phyloP scores from a whole-genome alignment of 1,284 basidiomycete genomes.

The Tilletia walkeri region DNA sequence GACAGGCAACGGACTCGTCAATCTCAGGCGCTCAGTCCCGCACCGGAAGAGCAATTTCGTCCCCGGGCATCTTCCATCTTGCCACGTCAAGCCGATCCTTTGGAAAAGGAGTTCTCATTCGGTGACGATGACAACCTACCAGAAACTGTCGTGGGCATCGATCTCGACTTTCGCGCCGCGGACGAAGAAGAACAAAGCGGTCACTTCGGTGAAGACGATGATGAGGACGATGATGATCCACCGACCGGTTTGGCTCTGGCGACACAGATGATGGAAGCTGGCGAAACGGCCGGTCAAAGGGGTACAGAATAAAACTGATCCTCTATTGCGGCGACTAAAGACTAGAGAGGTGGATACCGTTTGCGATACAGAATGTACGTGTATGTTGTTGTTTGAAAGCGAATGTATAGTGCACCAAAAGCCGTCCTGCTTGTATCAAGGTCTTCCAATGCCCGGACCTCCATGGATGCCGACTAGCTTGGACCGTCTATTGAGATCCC shows the following conservation, averaged over 20 bases:
- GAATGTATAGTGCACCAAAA: too few species aligned
- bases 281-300: slow-evolving; percentile 22
- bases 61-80: slow-evolving; percentile 1
- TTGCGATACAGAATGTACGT: too few species aligned
- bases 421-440: too few species aligned
- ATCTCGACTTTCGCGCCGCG: neutral
- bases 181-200: slow-evolving; percentile 18
- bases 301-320: too few species aligned
- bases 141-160: neutral
- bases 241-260: slow-evolving; percentile 34
- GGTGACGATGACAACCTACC: neutral
- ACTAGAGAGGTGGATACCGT: too few species aligned
- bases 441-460: too few species aligned
- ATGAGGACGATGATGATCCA: slow-evolving; percentile 22
- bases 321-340: too few species aligned
- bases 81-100: neutral
- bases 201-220: slow-evolving; percentile 1
- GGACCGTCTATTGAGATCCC: too few species aligned
- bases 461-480: too few species aligned
- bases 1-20: neutral
- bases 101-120: neutral
- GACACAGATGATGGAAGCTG: slow-evolving; percentile 37
- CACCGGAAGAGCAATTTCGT: neutral
- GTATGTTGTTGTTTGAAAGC: too few species aligned
- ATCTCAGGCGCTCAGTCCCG: neutral